Evolutionary conservation across 495 filamentous ascomycete genomes (phyloP).

Genomic region (Pseudomonodictys pantanalensis): DNA sequence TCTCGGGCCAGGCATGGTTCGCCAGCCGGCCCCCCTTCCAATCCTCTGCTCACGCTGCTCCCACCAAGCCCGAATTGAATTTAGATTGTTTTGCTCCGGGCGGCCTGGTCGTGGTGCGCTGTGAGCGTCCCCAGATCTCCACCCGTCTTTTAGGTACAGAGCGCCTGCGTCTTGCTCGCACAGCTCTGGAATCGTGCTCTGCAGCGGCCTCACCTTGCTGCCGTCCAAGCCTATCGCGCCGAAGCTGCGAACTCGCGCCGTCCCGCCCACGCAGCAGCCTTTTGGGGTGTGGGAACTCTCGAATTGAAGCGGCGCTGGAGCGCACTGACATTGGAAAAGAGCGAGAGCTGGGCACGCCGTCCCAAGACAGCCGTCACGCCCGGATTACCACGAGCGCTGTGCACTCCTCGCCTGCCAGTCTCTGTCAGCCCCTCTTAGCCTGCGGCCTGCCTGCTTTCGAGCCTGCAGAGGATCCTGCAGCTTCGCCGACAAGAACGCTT

Average conservation of each 20-base stretch:
- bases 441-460: slow-evolving; percentile 31
- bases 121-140: slow-evolving; percentile 32
- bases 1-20: slow-evolving; percentile 7
- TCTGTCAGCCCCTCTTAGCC: slow-evolving; percentile 35
- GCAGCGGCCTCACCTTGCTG: slow-evolving; percentile 13
- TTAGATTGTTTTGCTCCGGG: slow-evolving; percentile 34
- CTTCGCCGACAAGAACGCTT: slow-evolving; percentile 26
- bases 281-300: background rate
- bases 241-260: slow-evolving; percentile 33
- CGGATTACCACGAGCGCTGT: slow-evolving; percentile 26
- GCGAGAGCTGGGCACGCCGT: slow-evolving; percentile 3
- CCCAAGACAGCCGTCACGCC: slow-evolving; percentile 4
- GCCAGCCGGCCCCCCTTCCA: slow-evolving; percentile 16
- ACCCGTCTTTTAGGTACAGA: slow-evolving; percentile 30
- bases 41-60: slow-evolving; percentile 16
- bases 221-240: background rate
- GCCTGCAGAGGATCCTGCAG: slow-evolving; percentile 34
- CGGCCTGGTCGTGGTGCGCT: slow-evolving; percentile 23
- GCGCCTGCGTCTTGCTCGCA: slow-evolving; percentile 2
- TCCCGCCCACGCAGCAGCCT: slow-evolving; percentile 34
- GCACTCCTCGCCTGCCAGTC: slow-evolving; percentile 29
- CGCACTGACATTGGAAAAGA: slow-evolving; percentile 13
- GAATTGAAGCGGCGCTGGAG: slow-evolving; percentile 1
- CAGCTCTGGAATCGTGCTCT: slow-evolving; percentile 8
- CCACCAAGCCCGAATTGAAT: slow-evolving; percentile 31